Base-by-base conservation (phyloP, 108 stramenopile genomes). In the Nitzschia sp. region DNA sequence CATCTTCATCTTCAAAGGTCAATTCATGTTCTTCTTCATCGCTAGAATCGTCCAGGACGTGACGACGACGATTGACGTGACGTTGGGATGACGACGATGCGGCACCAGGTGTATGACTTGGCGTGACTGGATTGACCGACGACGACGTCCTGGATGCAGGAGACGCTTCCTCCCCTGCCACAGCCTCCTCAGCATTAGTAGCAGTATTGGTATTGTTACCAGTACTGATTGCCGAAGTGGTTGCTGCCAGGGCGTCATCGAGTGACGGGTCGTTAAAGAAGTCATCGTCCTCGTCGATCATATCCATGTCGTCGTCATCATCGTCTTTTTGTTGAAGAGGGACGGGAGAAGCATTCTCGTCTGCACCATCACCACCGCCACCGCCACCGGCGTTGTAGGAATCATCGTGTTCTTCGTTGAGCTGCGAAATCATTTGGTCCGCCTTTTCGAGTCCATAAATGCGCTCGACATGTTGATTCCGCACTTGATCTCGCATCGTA, bases 391-490 rank as follows among this genome's bases (percentile, higher is more conserved):
- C 38, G 13, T 41, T 13, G 6, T 6, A 13, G 13, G 13, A 41
- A 13, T 48, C 44, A 8, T 69, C 47, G 1, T 48, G 3, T 33
- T 22, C 41, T 46, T 70, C 34, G 23, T 92, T 77, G 55, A 93
- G 69, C 72, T 93, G 88, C 30, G 60, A 45, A 59, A 93, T 47
- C 44, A 90, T 54, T 19, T 46, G 35, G 22, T 76, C 67, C 0
- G 85, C 75, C 65, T 71, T 75, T 70, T 86, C 88, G 6, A 48
- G 59, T 27, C 88, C 87, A 63, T 73, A 85, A 38, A 87, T 47
- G 3, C 63, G 67, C 47, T 85, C 84, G 38, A 93, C 71, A 59
- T 88, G 80, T 19, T 81, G 75, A 50, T 75, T 71, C 9, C 85
- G 83, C 31, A 85, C 72, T 30, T 82, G 75, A 68, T 85, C 60